Conservation (phyloP, 495 filamentous ascomycete genomes). For the Penicillium soppii region DNA sequence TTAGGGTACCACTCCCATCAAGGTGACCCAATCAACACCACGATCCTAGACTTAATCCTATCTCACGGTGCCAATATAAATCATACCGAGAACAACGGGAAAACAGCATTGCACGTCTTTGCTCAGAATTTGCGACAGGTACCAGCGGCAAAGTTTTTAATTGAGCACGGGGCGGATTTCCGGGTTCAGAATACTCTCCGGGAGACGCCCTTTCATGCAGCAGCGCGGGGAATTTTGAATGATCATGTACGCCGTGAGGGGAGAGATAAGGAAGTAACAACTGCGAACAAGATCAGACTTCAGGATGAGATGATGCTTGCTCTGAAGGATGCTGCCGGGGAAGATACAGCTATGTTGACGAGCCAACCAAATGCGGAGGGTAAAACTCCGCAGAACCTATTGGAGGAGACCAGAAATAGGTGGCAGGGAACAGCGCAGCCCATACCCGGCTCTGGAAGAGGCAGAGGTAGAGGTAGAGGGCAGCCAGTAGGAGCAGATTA, state of each 20-base stretch:
- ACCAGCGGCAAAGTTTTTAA: conserved; percentile 8
- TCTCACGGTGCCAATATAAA: conserved; percentile 16
- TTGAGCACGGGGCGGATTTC: conserved; percentile 8
- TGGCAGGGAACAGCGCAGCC: conserved; percentile 4
- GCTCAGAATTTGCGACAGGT: conserved; percentile 10
- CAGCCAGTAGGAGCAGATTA: background rate
- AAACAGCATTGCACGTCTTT: conserved; percentile 11
- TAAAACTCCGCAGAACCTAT: conserved; percentile 7
- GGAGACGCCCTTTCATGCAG: background rate
- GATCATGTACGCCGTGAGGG: conserved; percentile 2
- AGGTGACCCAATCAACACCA: conserved; percentile 6
- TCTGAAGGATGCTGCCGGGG: conserved; percentile 7
- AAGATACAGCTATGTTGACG: conserved; percentile 8
- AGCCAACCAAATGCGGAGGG: conserved; percentile 10
- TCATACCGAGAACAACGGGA: conserved; percentile 11
- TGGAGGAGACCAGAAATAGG: conserved; percentile 10
- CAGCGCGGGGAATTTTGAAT: background rate
- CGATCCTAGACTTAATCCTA: conserved; percentile 6
- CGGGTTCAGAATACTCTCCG: background rate
- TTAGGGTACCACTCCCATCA: conserved; percentile 3
- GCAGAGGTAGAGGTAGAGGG: conserved; percentile 4
- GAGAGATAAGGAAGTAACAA: conserved; percentile 4
- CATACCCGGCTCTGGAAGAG: background rate
- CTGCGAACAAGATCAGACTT: conserved; percentile 1
- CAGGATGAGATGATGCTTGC: conserved; percentile 2